Base-by-base conservation (phyloP, 345 rosid species). In the Viola odorata region DNA sequence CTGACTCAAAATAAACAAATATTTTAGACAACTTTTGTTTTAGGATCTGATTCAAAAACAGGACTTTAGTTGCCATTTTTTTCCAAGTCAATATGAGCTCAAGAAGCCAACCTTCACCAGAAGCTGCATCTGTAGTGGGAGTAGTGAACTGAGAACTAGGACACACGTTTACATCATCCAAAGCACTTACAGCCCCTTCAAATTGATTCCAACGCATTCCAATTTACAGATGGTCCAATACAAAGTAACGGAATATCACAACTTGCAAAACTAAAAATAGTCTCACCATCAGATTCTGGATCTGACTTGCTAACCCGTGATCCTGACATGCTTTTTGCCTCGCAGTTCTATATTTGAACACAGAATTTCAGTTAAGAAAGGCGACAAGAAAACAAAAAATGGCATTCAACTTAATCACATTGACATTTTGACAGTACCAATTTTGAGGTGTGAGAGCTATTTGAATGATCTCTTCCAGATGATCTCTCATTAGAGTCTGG, bases 251-350 rank as follows among this genome's bases (percentile, higher is more conserved):
- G 57, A 67, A 61, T 39, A 62, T 60, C 62, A 70, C 50, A 63
- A 39, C 55, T 10, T 9, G 42, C 44, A 58, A 32, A 69, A 67
- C 6, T 61, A 57, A 71, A 63, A 42, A 63, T 17, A 66, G 54
- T 55, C 91, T 84, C 76, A 91, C 96, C 96, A 77, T 82, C 89
- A 52, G 85, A 82, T 66, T 80, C 84, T 38, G 72, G 81, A 77
- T 85, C 87, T 52, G 87, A 85, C 78, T 75, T 80, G 74, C 79
- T 79, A 57, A 62, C 67, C 50, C 73, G 84, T 41, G 81, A 67
- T 37, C 66, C 56, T 51, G 76, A 73, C 2, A 62, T 68, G 69
- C 71, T 72, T 68, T 76, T 84, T 58, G 76, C 69, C 74, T 64
- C 82, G 70, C 54, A 75, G 59, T 70, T 80, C 84, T 82, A 69